These are phyloP conservation scores for Isoetes engelmannii DNA, from an alignment of 83 land plant genomes.

Conservation along the genomic window DNA sequence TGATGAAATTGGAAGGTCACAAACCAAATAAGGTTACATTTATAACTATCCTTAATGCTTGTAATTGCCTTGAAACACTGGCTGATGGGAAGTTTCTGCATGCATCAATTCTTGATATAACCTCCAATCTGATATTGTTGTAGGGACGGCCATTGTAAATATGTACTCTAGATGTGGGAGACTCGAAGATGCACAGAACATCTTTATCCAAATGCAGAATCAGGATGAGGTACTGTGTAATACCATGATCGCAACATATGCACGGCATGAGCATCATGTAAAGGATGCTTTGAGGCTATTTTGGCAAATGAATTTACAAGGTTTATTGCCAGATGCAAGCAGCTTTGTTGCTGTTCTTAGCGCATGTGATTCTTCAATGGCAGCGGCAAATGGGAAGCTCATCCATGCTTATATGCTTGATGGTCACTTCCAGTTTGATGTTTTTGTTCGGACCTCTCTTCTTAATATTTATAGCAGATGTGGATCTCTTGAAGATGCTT, in stretches of 20 bases:
- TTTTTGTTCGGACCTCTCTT: background rate
- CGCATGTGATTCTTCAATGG: background rate
- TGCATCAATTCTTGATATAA: background rate
- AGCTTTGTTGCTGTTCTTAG: background rate
- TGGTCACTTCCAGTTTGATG: background rate
- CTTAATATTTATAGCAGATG: background rate
- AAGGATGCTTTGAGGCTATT: background rate
- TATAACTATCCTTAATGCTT: background rate
- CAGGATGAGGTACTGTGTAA: background rate
- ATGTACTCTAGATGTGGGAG: constrained; percentile 1
- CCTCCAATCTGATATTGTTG: background rate
- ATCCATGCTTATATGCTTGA: constrained; percentile 1
- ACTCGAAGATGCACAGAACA: background rate
- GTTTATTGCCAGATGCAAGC: background rate
- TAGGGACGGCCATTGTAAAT: background rate
- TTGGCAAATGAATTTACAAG: background rate
- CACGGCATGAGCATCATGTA: background rate
- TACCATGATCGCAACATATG: background rate
- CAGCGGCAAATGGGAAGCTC: background rate
- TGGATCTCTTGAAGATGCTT: constrained; percentile 1
- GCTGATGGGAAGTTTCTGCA: background rate
- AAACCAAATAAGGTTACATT: constrained; percentile 5
- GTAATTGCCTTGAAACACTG: background rate
- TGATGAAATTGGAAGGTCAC: background rate
- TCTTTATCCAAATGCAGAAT: background rate